phyloP scores from a whole-genome alignment of 805 yeast species.

The Ascoidea rubescens region DNA sequence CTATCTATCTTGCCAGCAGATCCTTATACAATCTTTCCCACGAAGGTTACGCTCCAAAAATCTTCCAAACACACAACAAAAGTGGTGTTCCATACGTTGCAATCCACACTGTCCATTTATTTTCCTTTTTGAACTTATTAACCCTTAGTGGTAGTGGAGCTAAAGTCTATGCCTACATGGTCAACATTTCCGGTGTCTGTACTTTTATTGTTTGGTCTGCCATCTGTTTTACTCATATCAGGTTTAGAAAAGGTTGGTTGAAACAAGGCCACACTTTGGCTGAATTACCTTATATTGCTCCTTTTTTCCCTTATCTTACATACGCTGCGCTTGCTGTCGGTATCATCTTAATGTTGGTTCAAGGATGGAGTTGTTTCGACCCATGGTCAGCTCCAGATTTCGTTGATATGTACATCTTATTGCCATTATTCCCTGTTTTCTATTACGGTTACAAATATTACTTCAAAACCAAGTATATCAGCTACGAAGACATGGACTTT shows the following conservation, averaged over 20 bases:
- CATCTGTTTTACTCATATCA: constrained; percentile 32
- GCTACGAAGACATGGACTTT: constrained; percentile 35
- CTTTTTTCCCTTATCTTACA: constrained; percentile 41
- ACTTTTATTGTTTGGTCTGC: constrained; percentile 37
- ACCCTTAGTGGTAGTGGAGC: constrained; percentile 42
- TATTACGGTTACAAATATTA: constrained; percentile 27
- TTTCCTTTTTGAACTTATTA: constrained; percentile 47
- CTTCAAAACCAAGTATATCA: constrained; percentile 28
- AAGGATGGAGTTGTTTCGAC: constrained; percentile 37
- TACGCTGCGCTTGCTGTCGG: constrained; percentile 30
- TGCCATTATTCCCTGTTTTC: constrained; percentile 31
- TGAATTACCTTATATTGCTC: constrained; percentile 24
- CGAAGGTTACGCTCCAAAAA: constrained; percentile 31
- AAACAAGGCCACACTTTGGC: constrained; percentile 24
- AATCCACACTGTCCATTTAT: constrained; percentile 33
- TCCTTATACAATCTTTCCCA: constrained; percentile 34
- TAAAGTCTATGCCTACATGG: constrained; percentile 37
- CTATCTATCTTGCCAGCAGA: constrained; percentile 36
- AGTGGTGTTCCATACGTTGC: constrained; percentile 35
- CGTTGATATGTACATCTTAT: constrained; percentile 32
- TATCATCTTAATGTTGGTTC: constrained; percentile 30
- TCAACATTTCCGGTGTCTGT: constrained; percentile 37
- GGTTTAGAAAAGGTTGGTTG: constrained; percentile 32
- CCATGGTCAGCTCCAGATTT: constrained; percentile 29
- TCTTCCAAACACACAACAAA: constrained; percentile 27